Evolutionary conservation across 441 rosid species (phyloP).

Genomic region (Syzygium syzygioides): DNA sequence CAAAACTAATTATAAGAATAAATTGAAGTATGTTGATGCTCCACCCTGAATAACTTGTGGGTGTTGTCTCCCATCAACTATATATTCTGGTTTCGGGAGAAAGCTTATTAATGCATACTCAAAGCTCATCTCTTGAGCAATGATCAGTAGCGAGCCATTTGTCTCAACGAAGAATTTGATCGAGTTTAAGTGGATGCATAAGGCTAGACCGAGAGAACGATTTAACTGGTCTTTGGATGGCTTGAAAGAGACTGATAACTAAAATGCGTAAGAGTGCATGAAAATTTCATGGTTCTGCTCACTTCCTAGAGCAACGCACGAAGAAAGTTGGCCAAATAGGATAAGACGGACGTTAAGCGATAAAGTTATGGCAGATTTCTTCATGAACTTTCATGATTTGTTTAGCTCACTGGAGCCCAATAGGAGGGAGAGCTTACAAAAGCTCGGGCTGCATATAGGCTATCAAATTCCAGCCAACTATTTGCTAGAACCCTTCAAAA

Average conservation of each 20-base stretch:
- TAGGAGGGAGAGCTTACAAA: too few species aligned
- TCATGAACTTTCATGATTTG: too few species aligned
- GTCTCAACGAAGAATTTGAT: background rate
- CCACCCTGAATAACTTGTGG: background rate
- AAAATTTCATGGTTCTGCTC: background rate
- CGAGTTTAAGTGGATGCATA: background rate
- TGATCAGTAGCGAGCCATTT: background rate
- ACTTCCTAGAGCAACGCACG: background rate
- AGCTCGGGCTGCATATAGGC: too few species aligned
- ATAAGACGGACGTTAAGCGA: background rate
- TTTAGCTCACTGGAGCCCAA: too few species aligned
- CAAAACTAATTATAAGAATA: too few species aligned
- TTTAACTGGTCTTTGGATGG: background rate
- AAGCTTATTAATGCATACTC: background rate
- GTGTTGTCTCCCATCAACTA: background rate
- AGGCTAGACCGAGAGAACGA: too few species aligned
- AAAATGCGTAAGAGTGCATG: background rate
- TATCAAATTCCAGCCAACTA: too few species aligned
- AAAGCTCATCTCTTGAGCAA: background rate
- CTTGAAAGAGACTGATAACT: background rate
- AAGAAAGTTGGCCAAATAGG: background rate
- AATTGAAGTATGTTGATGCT: background rate
- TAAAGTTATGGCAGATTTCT: background rate
- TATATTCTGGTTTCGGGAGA: background rate
- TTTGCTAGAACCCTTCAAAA: too few species aligned